A percentile compares a stretch with the other conserved stretches of the same genome.
phyloP scores from a whole-genome alignment of 495 filamentous ascomycete genomes.

The Tuber aestivum region DNA sequence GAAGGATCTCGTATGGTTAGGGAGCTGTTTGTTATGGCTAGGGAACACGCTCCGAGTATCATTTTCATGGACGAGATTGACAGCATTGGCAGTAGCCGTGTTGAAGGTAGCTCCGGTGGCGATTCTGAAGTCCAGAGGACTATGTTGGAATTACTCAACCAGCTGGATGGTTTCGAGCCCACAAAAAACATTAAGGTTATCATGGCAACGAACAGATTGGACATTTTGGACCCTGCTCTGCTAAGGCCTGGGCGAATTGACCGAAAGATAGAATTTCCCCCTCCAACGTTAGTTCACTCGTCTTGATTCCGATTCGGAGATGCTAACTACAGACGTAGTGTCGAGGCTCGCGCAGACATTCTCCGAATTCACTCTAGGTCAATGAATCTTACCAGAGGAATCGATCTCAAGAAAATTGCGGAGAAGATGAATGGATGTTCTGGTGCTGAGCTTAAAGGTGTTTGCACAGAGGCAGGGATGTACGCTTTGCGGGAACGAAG shows the following conservation, averaged over 20 bases:
- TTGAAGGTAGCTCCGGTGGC: constrained; percentile 88
- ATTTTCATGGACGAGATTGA: constrained; percentile 99
- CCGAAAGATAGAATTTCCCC: constrained; percentile 98
- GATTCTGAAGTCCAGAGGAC: constrained; percentile 99
- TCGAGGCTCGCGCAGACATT: constrained; percentile 96
- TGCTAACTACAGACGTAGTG: constrained; percentile 45
- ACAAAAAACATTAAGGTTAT: constrained; percentile 99
- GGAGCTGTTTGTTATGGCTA: constrained; percentile 97
- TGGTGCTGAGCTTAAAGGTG: constrained; percentile 85
- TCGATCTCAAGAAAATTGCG: constrained; percentile 96
- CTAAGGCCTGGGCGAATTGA: constrained; percentile 94
- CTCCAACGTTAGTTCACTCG: constrained; percentile 61
- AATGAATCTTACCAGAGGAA: constrained; percentile 97
- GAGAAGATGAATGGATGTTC: constrained; percentile 99
- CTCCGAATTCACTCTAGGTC: constrained; percentile 90
- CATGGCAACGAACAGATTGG: constrained; percentile 97
- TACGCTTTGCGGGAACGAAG: constrained; percentile 89
- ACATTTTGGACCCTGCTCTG: constrained; percentile 92
- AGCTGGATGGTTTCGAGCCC: constrained; percentile 96
- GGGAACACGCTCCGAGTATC: constrained; percentile 98
- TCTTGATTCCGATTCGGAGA: background rate
- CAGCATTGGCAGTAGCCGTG: constrained; percentile 92
- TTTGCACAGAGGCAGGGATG: constrained; percentile 99
- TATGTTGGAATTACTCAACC: constrained; percentile 97
- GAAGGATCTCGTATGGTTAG: constrained; percentile 98